Evolutionary conservation across 306 rosid genomes (phyloP), one percentile per base, ranked within the genome.

Genomic region (Hippophae rhamnoides): DNA sequence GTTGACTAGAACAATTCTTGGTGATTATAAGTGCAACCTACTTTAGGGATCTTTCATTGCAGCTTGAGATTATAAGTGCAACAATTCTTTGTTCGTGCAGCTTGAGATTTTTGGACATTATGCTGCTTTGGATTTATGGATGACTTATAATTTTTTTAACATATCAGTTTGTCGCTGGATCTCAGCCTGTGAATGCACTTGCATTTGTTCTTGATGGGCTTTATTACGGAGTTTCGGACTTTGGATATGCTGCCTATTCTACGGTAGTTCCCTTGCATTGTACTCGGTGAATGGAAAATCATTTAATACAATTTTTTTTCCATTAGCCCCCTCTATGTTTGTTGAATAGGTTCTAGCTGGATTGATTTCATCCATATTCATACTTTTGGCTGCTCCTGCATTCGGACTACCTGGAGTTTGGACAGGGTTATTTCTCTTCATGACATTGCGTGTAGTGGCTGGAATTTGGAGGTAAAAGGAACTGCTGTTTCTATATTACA

Each of bases 161-260:
- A 43, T 40, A 61, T 76, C 83, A 93, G 95, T 93, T 88, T 72
- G 90, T 88, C 63, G 97, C 95, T 64, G 99, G 90, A 65, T 81
- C 97, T 69, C 97, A 93, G 69, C 97, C 99, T 10, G 78, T 93
- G 52, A 93, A 88, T 72, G 95, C 99, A 63, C 47, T 93, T 71
- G 95, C 97, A 52, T 93, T 93, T 74, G 97, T 93, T 73, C 69
- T 88, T 45, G 99, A 93, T 51, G 97, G 99, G 51, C 85, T 92
- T 60, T 92, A 88, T 69, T 88, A 88, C 52, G 97, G 99, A 66
- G 95, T 86, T 53, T 88, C 99, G 48, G 99, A 92, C 86, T 92
- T 78, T 44, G 88, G 68, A 75, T 92, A 74, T 46, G 95, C 99
- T 58, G 89, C 94, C 40, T 93, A 93, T 84, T 88, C 99, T 5